A percentile compares a stretch with the other conserved stretches of the same genome.
Evolutionary conservation across 176 grass and related monocot genomes (phyloP).

Genomic region (Cenchrus fungigraminus): DNA sequence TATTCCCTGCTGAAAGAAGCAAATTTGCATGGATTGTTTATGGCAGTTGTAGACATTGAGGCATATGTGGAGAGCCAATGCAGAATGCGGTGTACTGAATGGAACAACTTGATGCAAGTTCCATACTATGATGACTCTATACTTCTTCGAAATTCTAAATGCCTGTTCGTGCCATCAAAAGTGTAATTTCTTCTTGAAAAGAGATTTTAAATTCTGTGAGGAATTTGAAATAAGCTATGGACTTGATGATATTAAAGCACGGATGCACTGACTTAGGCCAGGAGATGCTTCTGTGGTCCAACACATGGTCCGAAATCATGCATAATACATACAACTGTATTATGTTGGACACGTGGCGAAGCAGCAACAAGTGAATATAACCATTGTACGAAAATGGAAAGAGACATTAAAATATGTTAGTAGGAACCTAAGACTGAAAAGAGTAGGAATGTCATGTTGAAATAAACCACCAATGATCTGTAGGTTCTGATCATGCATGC

Average conservation of each 20-base stretch:
- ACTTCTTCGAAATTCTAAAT: slow-evolving; percentile 11
- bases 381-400: slow-evolving; percentile 15
- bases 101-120: slow-evolving; percentile 10
- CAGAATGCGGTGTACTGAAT: slow-evolving; percentile 33
- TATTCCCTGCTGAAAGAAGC: slow-evolving; percentile 32
- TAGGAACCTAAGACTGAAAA: background rate
- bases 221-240: slow-evolving; percentile 35
- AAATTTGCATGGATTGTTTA: slow-evolving; percentile 42
- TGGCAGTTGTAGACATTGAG: slow-evolving; percentile 22
- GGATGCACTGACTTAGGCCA: background rate
- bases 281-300: slow-evolving; percentile 21
- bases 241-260: slow-evolving; percentile 33
- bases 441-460: background rate
- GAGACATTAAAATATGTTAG: background rate
- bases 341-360: background rate
- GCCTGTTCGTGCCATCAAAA: slow-evolving; percentile 2
- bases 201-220: slow-evolving; percentile 22
- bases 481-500: background rate
- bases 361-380: slow-evolving; percentile 36
- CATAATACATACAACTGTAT: slow-evolving; percentile 30
- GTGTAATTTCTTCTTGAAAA: slow-evolving; percentile 22
- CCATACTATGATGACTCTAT: slow-evolving; percentile 12
- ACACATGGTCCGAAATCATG: background rate
- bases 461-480: background rate
- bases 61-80: slow-evolving; percentile 28